Evolutionary conservation across 805 yeast species (phyloP).

Genomic region (Metschnikowia shivogae): DNA sequence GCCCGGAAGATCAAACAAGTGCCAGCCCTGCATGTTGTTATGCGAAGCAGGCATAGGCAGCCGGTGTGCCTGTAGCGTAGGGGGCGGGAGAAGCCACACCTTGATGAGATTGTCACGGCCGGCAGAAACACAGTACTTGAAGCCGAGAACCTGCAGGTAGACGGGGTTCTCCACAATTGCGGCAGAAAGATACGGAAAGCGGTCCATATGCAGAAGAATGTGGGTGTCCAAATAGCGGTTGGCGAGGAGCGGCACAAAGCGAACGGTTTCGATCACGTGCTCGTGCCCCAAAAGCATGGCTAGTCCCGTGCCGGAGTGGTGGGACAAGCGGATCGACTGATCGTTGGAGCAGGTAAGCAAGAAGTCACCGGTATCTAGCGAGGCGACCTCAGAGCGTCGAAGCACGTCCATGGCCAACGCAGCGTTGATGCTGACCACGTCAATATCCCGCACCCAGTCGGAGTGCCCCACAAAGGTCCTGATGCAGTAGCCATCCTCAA

Average conservation of each 20-base stretch:
- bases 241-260: conserved; percentile 56
- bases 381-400: conserved; percentile 17
- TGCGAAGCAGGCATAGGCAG: conserved; percentile 50
- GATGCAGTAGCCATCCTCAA: conserved; percentile 61
- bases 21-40: conserved; percentile 56
- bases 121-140: conserved; percentile 70
- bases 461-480: conserved; percentile 72
- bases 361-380: conserved; percentile 44
- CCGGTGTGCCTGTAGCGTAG: conserved; percentile 51
- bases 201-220: conserved; percentile 27
- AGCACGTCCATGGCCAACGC: conserved; percentile 8
- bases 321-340: conserved; percentile 65
- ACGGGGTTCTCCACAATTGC: conserved; percentile 25
- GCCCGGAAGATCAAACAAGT: conserved; percentile 57
- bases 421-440: conserved; percentile 26
- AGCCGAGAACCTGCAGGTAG: conserved; percentile 42
- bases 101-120: conserved; percentile 74
- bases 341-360: conserved; percentile 76
- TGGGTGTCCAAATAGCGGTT: conserved; percentile 47
- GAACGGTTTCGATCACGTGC: conserved; percentile 76
- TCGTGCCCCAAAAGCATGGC: conserved; percentile 70
- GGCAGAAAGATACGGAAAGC: conserved; percentile 32
- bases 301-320: conserved; percentile 62
- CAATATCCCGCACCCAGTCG: conserved; percentile 81
- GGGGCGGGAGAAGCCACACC: conserved; percentile 76